These are phyloP conservation scores for Claviceps digitariae DNA, from an alignment of 2,329 filamentous ascomycete species.

Conservation along the genomic window DNA sequence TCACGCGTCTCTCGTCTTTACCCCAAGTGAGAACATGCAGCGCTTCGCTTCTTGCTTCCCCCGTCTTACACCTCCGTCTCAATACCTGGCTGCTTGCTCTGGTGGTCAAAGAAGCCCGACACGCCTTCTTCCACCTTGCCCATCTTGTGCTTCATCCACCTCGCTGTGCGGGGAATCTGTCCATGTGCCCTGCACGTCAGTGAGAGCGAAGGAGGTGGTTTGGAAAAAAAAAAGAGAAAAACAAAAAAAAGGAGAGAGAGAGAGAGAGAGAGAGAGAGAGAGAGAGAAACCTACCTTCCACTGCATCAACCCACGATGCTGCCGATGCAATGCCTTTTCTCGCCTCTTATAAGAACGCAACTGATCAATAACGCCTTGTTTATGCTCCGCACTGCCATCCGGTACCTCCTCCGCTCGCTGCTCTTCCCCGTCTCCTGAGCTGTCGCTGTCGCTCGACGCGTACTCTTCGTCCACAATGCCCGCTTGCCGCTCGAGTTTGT, in stretches of 20 bases:
- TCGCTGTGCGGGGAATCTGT: slow-evolving; percentile 29
- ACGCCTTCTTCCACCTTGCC: slow-evolving; percentile 46
- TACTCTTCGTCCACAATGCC: slow-evolving; percentile 20
- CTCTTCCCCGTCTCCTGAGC: slow-evolving; percentile 23
- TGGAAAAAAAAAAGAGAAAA: not conserved
- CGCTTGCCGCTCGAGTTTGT: slow-evolving; percentile 20
- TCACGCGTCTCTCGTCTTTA: no score
- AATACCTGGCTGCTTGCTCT: slow-evolving; percentile 42
- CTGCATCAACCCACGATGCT: slow-evolving; percentile 61
- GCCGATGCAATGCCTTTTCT: slow-evolving; percentile 46
- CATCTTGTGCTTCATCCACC: slow-evolving; percentile 38
- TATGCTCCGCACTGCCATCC: slow-evolving; percentile 23
- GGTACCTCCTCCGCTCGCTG: slow-evolving; percentile 24
- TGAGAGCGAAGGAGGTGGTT: no score
- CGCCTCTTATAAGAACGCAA: slow-evolving; percentile 47
- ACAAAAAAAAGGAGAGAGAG: no score
- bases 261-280: no score
- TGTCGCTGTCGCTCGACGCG: slow-evolving; percentile 17
- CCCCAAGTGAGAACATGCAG: not conserved
- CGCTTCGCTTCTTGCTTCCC: not conserved
- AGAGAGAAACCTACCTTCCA: slow-evolving; percentile 43
- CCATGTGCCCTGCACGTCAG: no score
- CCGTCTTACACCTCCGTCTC: slow-evolving; percentile 51
- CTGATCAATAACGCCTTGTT: slow-evolving; percentile 34
- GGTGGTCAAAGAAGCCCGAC: slow-evolving; percentile 43